phyloP scores from a whole-genome alignment of 2,329 filamentous ascomycete species.

The Fonsecaea pedrosoi region DNA sequence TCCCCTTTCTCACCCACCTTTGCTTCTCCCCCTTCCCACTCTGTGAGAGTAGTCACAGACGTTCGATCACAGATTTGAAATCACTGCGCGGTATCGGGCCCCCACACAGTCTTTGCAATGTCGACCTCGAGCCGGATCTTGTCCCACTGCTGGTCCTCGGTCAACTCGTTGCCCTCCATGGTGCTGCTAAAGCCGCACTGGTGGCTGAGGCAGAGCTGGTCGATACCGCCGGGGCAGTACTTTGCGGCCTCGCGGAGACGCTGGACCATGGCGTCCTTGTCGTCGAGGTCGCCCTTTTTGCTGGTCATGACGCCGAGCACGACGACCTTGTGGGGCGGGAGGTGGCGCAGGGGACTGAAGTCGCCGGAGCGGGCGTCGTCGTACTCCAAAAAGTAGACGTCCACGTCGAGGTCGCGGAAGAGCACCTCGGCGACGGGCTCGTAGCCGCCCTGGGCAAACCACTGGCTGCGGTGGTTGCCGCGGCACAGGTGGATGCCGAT shows the following conservation, averaged over 20 bases:
- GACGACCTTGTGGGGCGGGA: constrained; percentile 62
- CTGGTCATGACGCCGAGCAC: constrained; percentile 63
- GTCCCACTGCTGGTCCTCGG: constrained; percentile 64
- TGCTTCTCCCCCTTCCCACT: background rate
- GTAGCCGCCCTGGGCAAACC: constrained; percentile 65
- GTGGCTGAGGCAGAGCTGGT: constrained; percentile 63
- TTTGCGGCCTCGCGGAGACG: constrained; percentile 55
- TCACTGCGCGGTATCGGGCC: constrained; percentile 50
- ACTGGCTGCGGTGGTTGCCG: constrained; percentile 64
- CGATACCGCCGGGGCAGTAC: constrained; percentile 59
- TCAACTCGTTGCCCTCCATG: constrained; percentile 62
- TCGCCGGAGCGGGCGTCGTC: constrained; percentile 64
- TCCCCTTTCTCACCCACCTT: background rate
- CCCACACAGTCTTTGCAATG: constrained; percentile 65
- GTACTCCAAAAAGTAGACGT: constrained; percentile 67
- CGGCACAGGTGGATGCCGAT: constrained; percentile 65
- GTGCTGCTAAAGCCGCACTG: constrained; percentile 66
- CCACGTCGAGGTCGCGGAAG: constrained; percentile 63
- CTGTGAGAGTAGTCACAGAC: background rate
- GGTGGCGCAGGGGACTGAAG: constrained; percentile 61
- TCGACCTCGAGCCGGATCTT: constrained; percentile 63
- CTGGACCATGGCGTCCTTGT: constrained; percentile 51
- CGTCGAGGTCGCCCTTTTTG: constrained; percentile 65
- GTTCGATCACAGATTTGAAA: too few species aligned
- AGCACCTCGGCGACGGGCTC: constrained; percentile 65